These are phyloP conservation scores for Cornus suecica DNA, from an alignment of 148 eudicot genomes.

Conservation along the genomic window DNA sequence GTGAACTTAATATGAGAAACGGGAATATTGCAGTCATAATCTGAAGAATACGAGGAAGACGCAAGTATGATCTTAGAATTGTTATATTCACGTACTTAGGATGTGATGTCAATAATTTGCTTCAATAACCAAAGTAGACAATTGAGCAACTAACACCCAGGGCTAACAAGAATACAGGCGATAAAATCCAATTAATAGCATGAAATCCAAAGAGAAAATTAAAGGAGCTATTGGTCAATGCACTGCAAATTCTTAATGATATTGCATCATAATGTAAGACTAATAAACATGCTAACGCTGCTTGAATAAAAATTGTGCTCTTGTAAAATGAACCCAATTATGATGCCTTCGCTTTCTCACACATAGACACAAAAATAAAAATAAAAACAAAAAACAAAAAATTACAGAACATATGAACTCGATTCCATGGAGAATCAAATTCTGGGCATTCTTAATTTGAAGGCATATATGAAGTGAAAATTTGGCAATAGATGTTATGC, in stretches of 20 bases:
- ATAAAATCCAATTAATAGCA: not conserved
- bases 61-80: not conserved
- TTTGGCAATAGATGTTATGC: not conserved
- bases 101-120: not conserved
- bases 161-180: not conserved
- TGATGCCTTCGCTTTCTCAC: not conserved
- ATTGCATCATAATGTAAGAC: not conserved
- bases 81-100: not conserved
- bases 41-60: not conserved
- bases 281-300: not conserved
- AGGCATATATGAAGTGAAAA: not conserved
- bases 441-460: not conserved
- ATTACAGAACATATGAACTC: not conserved
- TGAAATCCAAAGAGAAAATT: not conserved
- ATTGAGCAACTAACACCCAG: not conserved
- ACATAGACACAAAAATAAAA: too few species aligned
- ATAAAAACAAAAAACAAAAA: too few species aligned
- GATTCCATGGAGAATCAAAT: not conserved
- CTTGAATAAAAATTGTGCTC: not conserved
- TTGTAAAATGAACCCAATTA: not conserved
- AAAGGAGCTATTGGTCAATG: not conserved
- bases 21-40: not conserved
- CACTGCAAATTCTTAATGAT: not conserved
- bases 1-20: not conserved
- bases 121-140: not conserved